phyloP scores from a whole-genome alignment of 2,329 filamentous ascomycete genomes.

The Alternaria postmessia region DNA sequence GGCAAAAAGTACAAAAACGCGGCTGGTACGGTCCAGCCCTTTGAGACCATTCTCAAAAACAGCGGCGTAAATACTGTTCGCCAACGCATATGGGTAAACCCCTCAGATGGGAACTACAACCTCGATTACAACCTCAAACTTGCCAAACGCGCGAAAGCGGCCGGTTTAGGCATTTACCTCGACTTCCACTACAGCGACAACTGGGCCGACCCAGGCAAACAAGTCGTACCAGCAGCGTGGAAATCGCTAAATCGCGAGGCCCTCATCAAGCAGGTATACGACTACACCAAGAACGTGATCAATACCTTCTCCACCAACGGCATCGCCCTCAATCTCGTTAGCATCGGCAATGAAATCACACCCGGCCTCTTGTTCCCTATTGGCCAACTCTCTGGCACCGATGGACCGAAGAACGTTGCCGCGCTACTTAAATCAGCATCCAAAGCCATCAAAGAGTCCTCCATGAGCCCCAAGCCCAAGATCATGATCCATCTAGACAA shows the following conservation, averaged over 20 bases:
- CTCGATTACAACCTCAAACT: conserved; percentile 74
- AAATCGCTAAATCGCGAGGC: conserved; percentile 63
- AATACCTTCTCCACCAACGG: conserved; percentile 67
- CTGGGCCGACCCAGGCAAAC: conserved; percentile 73
- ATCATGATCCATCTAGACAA: conserved; percentile 81
- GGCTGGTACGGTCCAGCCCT: conserved; percentile 60
- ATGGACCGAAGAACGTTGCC: conserved; percentile 64
- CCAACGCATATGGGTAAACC: conserved; percentile 76
- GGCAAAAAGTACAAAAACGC: conserved; percentile 69
- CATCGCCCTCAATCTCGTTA: conserved; percentile 68
- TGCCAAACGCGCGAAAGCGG: conserved; percentile 70
- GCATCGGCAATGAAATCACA: conserved; percentile 78
- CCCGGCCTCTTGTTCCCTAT: conserved; percentile 72
- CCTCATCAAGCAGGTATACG: conserved; percentile 69
- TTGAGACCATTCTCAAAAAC: conserved; percentile 69
- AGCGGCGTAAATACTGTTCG: conserved; percentile 74
- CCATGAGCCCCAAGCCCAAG: conserved; percentile 64
- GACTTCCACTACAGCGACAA: conserved; percentile 74
- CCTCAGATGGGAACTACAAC: conserved; percentile 68
- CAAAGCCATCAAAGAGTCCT: conserved; percentile 70
- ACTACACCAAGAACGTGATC: conserved; percentile 70
- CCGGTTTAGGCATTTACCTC: conserved; percentile 67
- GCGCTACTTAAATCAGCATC: conserved; percentile 70
- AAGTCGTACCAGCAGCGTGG: conserved; percentile 71
- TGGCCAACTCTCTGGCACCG: conserved; percentile 62